These are phyloP conservation scores for Rosa persica DNA, from an alignment of 306 rosid genomes.

Conservation along the genomic window DNA sequence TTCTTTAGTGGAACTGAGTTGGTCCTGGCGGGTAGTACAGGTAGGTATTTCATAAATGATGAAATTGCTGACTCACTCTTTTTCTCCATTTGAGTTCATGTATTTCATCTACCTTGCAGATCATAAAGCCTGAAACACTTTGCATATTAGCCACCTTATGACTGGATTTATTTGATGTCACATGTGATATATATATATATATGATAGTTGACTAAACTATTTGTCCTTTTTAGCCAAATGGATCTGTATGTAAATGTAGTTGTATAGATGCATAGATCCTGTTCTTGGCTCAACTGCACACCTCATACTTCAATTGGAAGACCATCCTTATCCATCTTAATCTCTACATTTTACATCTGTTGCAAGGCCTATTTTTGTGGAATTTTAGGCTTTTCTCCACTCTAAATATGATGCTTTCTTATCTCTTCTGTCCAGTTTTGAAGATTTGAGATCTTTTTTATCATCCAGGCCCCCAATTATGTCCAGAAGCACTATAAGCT, in stretches of 20 bases:
- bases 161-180: neutral
- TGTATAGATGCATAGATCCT: conserved; percentile 1
- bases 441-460: neutral
- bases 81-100: neutral
- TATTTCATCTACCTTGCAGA: neutral
- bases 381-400: conserved; percentile 23
- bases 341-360: neutral
- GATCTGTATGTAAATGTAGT: neutral
- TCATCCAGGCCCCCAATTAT: neutral
- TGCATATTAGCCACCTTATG: neutral
- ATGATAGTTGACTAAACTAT: conserved; percentile 9
- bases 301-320: conserved; percentile 9
- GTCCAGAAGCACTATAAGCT: conserved; percentile 18
- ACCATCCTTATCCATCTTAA: neutral
- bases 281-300: neutral
- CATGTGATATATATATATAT: conserved; percentile 1
- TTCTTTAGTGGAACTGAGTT: conserved; percentile 1
- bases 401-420: neutral
- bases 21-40: conserved; percentile 4
- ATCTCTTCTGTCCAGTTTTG: neutral
- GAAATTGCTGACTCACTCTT: neutral
- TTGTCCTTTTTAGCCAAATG: neutral
- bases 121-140: neutral
- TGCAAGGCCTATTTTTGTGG: neutral
- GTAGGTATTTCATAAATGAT: neutral